Evolutionary conservation across 2,329 filamentous ascomycete species (phyloP).

Genomic region (Alternaria novae-zelandiae): DNA sequence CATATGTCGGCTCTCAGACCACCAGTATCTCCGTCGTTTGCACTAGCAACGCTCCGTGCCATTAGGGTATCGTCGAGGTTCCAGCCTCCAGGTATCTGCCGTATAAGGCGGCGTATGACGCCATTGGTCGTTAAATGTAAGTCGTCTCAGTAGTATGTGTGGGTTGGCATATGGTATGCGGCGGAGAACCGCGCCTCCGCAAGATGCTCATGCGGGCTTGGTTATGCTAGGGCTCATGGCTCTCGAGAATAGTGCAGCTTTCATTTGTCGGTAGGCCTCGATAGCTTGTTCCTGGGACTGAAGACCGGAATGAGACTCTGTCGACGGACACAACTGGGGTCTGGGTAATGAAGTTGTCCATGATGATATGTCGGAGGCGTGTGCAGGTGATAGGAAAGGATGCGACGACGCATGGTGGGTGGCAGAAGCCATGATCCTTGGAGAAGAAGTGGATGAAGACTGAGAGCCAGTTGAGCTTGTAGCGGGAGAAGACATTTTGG

Average conservation of each 20-base stretch:
- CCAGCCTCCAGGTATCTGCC: not conserved
- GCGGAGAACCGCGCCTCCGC: not conserved
- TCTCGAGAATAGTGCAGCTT: conserved; percentile 47
- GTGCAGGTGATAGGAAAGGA: conserved; percentile 36
- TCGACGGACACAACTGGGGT: conserved; percentile 14
- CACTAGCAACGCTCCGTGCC: not conserved
- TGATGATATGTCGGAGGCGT: conserved; percentile 39
- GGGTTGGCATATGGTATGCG: conserved; percentile 1
- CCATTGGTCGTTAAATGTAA: not conserved
- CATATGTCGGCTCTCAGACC: not conserved
- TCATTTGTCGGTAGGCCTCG: conserved; percentile 44
- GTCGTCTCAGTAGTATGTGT: conserved; percentile 2
- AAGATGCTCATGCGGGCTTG: conserved; percentile 1
- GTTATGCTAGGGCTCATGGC: conserved; percentile 10
- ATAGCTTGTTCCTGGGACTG: conserved; percentile 37
- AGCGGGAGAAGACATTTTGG: conserved; percentile 21
- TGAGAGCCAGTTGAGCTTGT: conserved; percentile 23
- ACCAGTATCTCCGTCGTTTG: not conserved
- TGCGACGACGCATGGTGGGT: conserved; percentile 25
- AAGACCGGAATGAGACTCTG: conserved; percentile 19
- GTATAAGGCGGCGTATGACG: not conserved
- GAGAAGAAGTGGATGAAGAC: conserved; percentile 25
- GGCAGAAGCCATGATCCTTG: conserved; percentile 21
- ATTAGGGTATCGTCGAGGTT: not conserved
- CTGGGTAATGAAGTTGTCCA: conserved; percentile 41